Percentiles rank a stretch among this genome's conserved stretches.
Evolutionary conservation across 2,329 filamentous ascomycete genomes (phyloP).

Genomic region (Xylaria sp.): DNA sequence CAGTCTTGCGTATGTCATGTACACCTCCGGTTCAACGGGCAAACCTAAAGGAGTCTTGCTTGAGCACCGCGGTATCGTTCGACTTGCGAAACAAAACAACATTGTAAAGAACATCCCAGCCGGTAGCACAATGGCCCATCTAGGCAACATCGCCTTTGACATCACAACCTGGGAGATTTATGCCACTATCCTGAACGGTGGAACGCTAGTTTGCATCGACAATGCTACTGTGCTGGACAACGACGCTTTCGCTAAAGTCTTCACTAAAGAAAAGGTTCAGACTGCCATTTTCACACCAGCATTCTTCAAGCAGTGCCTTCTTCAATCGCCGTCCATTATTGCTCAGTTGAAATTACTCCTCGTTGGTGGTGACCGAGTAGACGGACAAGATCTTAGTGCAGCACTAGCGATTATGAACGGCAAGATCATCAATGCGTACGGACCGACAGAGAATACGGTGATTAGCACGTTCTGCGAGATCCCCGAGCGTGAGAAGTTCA

Average conservation of each 20-base stretch:
- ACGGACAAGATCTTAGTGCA: constrained; percentile 10
- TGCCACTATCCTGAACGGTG: constrained; percentile 25
- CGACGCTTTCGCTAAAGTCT: not conserved
- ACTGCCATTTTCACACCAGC: constrained; percentile 20
- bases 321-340: constrained; percentile 8
- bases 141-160: constrained; percentile 28
- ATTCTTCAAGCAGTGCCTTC: constrained; percentile 19
- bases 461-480: constrained; percentile 21
- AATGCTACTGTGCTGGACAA: constrained; percentile 17
- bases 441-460: constrained; percentile 27
- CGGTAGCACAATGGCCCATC: constrained; percentile 12
- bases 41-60: constrained; percentile 26
- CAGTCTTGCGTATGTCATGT: constrained; percentile 30
- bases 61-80: constrained; percentile 22
- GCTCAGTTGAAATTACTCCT: constrained; percentile 11
- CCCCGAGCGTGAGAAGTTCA: not conserved
- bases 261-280: constrained; percentile 8
- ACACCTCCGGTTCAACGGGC: constrained; percentile 26
- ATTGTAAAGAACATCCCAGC: not conserved
- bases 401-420: not conserved
- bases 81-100: constrained; percentile 10
- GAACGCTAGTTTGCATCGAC: constrained; percentile 22
- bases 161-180: constrained; percentile 23
- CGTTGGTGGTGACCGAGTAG: constrained; percentile 19
- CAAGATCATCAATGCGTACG: constrained; percentile 22